These are phyloP conservation scores for Rhizopogon salebrosus DNA, from an alignment of 768 basidiomycete species.

Conservation along the genomic window DNA sequence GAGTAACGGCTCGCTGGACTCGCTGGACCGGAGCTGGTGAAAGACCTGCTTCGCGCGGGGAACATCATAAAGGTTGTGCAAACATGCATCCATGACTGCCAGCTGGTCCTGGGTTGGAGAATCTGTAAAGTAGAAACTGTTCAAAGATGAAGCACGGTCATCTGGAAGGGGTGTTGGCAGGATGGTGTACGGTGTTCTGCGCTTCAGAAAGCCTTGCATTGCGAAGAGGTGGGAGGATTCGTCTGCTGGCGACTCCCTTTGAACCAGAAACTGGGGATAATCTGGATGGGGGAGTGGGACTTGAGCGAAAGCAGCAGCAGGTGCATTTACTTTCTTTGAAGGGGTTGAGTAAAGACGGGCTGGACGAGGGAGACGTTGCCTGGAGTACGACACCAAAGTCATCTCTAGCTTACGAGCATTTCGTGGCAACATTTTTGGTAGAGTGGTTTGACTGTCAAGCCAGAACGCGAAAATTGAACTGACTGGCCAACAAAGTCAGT, in stretches of 20 bases:
- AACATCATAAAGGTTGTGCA: slow-evolving; percentile 71
- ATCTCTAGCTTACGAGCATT: slow-evolving; percentile 8
- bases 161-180: slow-evolving; percentile 64
- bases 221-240: slow-evolving; percentile 22
- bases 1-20: slow-evolving; percentile 41
- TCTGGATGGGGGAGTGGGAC: slow-evolving; percentile 32
- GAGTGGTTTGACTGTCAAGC: too few species aligned
- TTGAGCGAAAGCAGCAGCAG: slow-evolving; percentile 41
- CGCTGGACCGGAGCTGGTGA: slow-evolving; percentile 45
- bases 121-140: slow-evolving; percentile 57
- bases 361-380: slow-evolving; percentile 63
- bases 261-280: slow-evolving; percentile 35
- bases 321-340: slow-evolving; percentile 48
- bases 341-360: slow-evolving; percentile 69
- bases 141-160: slow-evolving; percentile 32
- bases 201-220: slow-evolving; percentile 48
- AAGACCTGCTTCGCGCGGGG: slow-evolving; percentile 74
- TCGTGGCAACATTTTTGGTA: too few species aligned
- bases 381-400: slow-evolving; percentile 53
- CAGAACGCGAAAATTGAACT: too few species aligned
- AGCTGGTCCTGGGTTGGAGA: slow-evolving; percentile 63
- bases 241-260: slow-evolving; percentile 15
- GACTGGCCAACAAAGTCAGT: too few species aligned
- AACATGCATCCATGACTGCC: slow-evolving; percentile 79
- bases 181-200: slow-evolving; percentile 46